Evolutionary conservation across 2,329 filamentous ascomycete genomes (phyloP).

Genomic region (Claviceps humidiphila): DNA sequence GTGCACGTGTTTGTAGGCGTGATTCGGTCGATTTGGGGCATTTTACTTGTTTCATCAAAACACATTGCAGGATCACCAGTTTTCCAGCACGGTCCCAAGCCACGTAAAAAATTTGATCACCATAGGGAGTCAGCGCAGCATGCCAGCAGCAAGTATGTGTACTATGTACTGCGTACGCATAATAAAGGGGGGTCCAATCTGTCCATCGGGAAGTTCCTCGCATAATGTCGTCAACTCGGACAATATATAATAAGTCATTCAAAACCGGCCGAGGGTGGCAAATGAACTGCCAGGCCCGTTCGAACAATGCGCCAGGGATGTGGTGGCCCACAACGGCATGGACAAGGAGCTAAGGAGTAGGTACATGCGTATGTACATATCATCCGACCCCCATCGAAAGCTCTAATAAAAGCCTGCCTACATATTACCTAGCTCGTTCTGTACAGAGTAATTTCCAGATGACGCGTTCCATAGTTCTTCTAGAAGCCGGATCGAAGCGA

Average conservation of each 20-base stretch:
- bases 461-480: background rate
- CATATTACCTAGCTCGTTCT: background rate
- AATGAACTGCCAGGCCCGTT: background rate
- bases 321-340: background rate
- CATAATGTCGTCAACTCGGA: background rate
- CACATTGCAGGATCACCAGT: background rate
- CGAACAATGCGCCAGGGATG: background rate
- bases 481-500: constrained; percentile 1
- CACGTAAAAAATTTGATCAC: background rate
- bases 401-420: background rate
- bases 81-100: background rate
- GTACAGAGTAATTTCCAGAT: background rate
- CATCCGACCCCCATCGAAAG: background rate
- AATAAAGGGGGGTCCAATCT: no score
- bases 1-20: background rate
- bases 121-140: no score
- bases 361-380: background rate
- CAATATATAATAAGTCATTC: background rate
- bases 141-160: no score
- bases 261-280: background rate
- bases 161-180: no score
- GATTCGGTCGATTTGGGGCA: no score
- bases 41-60: background rate
- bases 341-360: background rate
- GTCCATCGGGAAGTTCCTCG: background rate